These are phyloP conservation scores for Poronia punctata DNA, from an alignment of 495 filamentous ascomycete species.

Conservation along the genomic window DNA sequence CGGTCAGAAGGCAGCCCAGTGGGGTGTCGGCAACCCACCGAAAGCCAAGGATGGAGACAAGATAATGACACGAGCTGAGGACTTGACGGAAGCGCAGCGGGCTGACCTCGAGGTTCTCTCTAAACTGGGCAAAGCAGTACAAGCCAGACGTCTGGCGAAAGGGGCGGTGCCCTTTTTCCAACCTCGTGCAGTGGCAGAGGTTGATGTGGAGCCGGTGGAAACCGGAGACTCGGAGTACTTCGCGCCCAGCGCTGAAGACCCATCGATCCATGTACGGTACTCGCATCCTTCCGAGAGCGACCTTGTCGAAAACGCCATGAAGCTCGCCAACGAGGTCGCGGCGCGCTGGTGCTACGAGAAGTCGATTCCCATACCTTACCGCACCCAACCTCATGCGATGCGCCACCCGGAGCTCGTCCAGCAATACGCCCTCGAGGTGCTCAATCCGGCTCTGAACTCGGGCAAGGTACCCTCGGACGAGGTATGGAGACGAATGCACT, in stretches of 20 bases:
- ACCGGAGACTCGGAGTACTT: conserved; percentile 13
- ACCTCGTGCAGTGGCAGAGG: conserved; percentile 24
- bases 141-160: conserved; percentile 25
- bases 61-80: conserved; percentile 26
- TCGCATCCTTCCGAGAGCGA: conserved; percentile 11
- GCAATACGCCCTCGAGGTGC: conserved; percentile 40
- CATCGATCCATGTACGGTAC: conserved; percentile 34
- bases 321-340: conserved; percentile 64
- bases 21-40: conserved; percentile 27
- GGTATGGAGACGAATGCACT: conserved; percentile 56
- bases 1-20: conserved; percentile 1
- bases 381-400: conserved; percentile 56
- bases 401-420: conserved; percentile 34
- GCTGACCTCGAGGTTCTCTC: conserved; percentile 28
- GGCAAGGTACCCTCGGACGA: conserved; percentile 51
- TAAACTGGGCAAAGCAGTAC: conserved; percentile 29
- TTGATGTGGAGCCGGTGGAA: conserved; percentile 24
- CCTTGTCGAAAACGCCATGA: conserved; percentile 56
- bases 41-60: conserved; percentile 16
- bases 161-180: conserved; percentile 33
- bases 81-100: conserved; percentile 25
- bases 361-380: conserved; percentile 71
- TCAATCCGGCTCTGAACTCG: conserved; percentile 44
- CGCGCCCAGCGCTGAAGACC: conserved; percentile 26
- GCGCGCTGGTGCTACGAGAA: conserved; percentile 68